A percentile compares a stretch with the other conserved stretches of the same genome.
Evolutionary conservation across 805 yeast genomes (phyloP).

Genomic region (Metschnikowia similis): DNA sequence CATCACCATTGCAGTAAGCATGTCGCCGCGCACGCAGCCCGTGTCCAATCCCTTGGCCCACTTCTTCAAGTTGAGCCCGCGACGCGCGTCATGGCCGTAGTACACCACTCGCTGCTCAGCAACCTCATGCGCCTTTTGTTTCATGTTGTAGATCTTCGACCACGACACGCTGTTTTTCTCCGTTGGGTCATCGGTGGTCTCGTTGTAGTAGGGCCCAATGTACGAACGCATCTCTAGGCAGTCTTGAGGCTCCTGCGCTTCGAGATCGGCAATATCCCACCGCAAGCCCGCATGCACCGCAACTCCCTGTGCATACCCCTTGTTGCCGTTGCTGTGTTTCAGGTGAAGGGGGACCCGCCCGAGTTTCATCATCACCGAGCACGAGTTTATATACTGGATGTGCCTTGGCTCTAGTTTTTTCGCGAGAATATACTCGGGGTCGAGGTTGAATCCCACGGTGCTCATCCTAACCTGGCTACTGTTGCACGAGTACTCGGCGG

Average conservation of each 20-base stretch:
- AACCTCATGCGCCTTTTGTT: constrained; percentile 33
- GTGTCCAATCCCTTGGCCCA: constrained; percentile 79
- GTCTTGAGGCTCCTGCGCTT: constrained; percentile 57
- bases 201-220: constrained; percentile 58
- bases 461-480: constrained; percentile 1
- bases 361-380: constrained; percentile 60
- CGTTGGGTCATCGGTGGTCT: constrained; percentile 48
- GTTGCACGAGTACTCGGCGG: constrained; percentile 1
- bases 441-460: constrained; percentile 22
- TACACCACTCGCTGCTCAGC: constrained; percentile 45
- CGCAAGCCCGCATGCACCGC: constrained; percentile 84
- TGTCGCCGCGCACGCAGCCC: constrained; percentile 74
- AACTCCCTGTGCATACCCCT: constrained; percentile 30
- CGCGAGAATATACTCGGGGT: constrained; percentile 45
- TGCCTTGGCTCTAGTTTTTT: constrained; percentile 56
- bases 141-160: constrained; percentile 53
- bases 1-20: constrained; percentile 59
- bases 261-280: constrained; percentile 54
- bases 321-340: constrained; percentile 27
- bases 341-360: constrained; percentile 54
- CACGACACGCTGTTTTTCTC: constrained; percentile 43
- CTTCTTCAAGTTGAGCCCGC: constrained; percentile 62
- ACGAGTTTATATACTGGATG: constrained; percentile 51
- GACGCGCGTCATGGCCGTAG: constrained; percentile 86
- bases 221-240: constrained; percentile 68